Base-by-base conservation (phyloP, 2,329 filamentous ascomycete genomes). In the Ascochyta rabiei region DNA sequence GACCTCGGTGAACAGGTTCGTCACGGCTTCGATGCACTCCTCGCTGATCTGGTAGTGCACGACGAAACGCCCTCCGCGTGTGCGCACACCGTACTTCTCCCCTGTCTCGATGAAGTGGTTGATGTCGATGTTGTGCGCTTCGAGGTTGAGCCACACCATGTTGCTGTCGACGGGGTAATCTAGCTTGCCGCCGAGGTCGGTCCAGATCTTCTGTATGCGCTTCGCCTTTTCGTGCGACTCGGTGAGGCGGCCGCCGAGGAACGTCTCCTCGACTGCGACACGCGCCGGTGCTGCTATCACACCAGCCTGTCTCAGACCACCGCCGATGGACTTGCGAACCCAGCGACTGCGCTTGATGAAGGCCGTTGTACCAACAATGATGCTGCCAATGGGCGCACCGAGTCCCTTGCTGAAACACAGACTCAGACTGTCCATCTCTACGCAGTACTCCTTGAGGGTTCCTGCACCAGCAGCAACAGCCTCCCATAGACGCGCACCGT, bases 61-160 rank as follows among this genome's bases (percentile, higher is more conserved):
- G 2, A 90, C 87, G 46, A 90, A 70, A 53, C 88, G 77, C 3
- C 82, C 83, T 28, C 84, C 84, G 9, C 79, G 62, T 13, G 87
- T 68, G 58, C 77, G 81, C 50, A 90, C 62, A 0, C 87, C 87
- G 49, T 83, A 80, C 63, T 83, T 80, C 57, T 82, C 75, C 2
- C 80, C 86, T 33, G 83, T 73, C 52, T 80, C 77, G 9, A 83
- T 80, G 56, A 87, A 83, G 35, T 82, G 78, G 46, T 82, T 79
- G 4, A 71, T 71, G 3, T 78, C 76, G 28, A 87, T 71, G 0
- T 84, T 83, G 10, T 84, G 82, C 1, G 82, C 81, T 26, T 85
- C 82, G 15, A 95, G 77, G 72, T 96, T 88, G 53, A 96, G 69
- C 91, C 90, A 96, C 30, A 91, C 85, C 90, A 96, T 96, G 76